These are phyloP conservation scores for Lachnellula hyalina DNA, from an alignment of 2,329 filamentous ascomycete genomes.

Conservation along the genomic window DNA sequence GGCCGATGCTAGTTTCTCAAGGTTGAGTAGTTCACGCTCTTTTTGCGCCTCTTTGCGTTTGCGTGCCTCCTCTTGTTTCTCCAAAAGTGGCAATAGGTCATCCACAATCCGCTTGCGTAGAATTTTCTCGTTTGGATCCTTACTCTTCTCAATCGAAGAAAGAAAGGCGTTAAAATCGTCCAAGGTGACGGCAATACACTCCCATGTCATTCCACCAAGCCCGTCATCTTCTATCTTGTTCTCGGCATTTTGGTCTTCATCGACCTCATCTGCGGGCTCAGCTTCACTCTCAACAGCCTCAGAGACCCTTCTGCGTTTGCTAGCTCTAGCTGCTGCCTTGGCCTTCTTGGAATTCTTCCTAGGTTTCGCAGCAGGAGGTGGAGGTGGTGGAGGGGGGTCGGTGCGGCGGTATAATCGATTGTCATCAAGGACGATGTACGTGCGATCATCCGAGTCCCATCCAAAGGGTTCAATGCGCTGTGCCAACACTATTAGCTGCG, in stretches of 20 bases:
- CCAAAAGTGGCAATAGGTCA: constrained; percentile 77
- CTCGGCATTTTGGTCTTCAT: constrained; percentile 36
- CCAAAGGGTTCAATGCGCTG: constrained; percentile 76
- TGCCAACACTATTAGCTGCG: constrained; percentile 10
- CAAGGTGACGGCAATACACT: constrained; percentile 79
- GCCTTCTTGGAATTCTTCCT: constrained; percentile 62
- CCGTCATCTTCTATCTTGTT: constrained; percentile 51
- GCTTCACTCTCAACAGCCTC: constrained; percentile 36
- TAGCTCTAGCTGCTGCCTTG: constrained; percentile 58
- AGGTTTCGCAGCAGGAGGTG: constrained; percentile 51
- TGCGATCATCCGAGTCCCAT: constrained; percentile 81
- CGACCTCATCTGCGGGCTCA: constrained; percentile 35
- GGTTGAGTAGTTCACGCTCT: constrained; percentile 72
- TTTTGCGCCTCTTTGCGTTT: constrained; percentile 64
- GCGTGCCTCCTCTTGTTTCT: constrained; percentile 69
- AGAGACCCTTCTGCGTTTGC: constrained; percentile 64
- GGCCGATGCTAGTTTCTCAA: constrained; percentile 86
- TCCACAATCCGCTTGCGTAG: constrained; percentile 66
- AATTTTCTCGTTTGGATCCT: constrained; percentile 79
- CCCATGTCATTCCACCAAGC: constrained; percentile 77
- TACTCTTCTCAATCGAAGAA: constrained; percentile 64
- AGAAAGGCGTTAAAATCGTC: constrained; percentile 72
- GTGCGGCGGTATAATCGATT: constrained; percentile 86
- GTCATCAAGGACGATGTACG: constrained; percentile 88
- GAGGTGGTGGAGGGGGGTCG: constrained; percentile 61